Conservation (phyloP, 352 stramenopile species). For the Globisporangium acanthophoron region DNA sequence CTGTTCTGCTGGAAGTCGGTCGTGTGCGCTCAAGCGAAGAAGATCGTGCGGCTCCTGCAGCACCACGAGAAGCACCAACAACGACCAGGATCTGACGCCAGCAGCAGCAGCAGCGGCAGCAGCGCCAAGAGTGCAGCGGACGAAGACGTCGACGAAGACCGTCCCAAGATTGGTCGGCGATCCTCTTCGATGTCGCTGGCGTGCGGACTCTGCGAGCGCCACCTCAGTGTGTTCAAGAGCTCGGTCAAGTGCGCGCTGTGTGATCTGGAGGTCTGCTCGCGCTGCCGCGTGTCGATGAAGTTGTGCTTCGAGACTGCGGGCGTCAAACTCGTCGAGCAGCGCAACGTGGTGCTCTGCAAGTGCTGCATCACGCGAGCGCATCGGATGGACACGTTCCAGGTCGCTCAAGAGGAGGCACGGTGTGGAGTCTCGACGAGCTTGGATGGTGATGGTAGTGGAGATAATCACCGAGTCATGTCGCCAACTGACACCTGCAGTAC, state of each 20-base stretch:
- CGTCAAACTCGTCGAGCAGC: constrained; percentile 18
- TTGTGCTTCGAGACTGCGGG: constrained; percentile 14
- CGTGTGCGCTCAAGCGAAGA: constrained; percentile 19
- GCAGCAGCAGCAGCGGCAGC: neutral
- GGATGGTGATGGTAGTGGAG: too few species aligned
- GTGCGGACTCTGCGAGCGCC: constrained; percentile 14
- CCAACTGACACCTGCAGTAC: too few species aligned
- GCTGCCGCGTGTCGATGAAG: constrained; percentile 22
- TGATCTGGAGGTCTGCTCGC: constrained; percentile 19
- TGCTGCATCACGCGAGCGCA: constrained; percentile 9
- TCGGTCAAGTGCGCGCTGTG: constrained; percentile 25
- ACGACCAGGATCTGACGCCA: neutral
- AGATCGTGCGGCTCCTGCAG: constrained; percentile 32
- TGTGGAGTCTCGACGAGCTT: constrained; percentile 8
- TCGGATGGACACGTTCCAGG: constrained; percentile 15
- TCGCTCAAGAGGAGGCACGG: constrained; percentile 27
- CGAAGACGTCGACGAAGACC: neutral
- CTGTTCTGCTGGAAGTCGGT: constrained; percentile 28
- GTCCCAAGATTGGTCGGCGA: neutral
- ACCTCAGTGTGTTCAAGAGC: constrained; percentile 16
- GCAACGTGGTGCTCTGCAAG: constrained; percentile 14
- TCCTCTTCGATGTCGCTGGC: constrained; percentile 6
- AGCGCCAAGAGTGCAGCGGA: neutral
- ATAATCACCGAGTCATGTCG: too few species aligned
- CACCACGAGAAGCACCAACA: constrained; percentile 18